These are phyloP conservation scores for Fusarium verrucosum DNA, from an alignment of 2,329 filamentous ascomycete genomes.

Conservation along the genomic window DNA sequence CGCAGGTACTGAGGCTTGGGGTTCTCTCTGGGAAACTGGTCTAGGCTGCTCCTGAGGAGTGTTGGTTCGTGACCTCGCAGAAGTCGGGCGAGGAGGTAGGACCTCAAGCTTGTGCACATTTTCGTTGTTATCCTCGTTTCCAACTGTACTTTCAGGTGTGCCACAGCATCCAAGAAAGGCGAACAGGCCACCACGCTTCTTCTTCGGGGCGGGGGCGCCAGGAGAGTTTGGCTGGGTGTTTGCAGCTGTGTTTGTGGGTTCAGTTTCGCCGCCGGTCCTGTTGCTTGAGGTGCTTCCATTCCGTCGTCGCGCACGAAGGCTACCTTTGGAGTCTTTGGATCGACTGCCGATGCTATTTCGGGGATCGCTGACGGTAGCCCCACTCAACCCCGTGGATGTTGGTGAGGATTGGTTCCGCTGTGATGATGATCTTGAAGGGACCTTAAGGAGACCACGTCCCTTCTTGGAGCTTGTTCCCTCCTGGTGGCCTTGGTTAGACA, in stretches of 20 bases:
- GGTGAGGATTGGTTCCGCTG: constrained; percentile 67
- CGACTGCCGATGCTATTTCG: constrained; percentile 70
- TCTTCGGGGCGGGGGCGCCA: constrained; percentile 58
- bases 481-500: constrained; percentile 56
- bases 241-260: constrained; percentile 59
- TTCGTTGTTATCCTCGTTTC: constrained; percentile 62
- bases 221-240: constrained; percentile 64
- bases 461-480: constrained; percentile 58
- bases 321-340: constrained; percentile 73
- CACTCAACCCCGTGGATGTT: constrained; percentile 68
- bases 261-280: constrained; percentile 64
- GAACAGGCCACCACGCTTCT: constrained; percentile 65
- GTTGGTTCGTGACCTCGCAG: constrained; percentile 62
- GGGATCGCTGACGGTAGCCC: constrained; percentile 66
- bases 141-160: constrained; percentile 67
- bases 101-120: constrained; percentile 68
- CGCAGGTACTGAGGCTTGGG: constrained; percentile 48
- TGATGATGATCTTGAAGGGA: constrained; percentile 70
- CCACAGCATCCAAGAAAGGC: constrained; percentile 74
- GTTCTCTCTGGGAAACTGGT: constrained; percentile 61
- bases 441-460: constrained; percentile 63
- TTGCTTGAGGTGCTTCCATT: constrained; percentile 76
- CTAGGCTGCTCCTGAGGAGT: constrained; percentile 62
- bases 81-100: constrained; percentile 63
- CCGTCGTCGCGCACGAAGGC: constrained; percentile 68